Evolutionary conservation across 306 rosid species (phyloP).

Genomic region (Astragalus membranaceus): DNA sequence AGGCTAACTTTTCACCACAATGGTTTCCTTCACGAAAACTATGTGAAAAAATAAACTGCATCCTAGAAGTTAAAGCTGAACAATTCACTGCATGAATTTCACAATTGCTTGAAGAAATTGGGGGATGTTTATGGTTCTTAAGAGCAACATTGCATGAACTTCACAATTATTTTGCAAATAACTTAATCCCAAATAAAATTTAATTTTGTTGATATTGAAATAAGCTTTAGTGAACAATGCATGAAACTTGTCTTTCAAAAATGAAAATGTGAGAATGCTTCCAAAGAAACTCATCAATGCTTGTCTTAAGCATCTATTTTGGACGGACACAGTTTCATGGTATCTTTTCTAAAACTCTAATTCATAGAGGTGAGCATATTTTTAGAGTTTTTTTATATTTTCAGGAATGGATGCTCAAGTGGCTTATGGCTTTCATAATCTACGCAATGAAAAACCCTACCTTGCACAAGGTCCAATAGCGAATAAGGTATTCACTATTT

Average conservation of each 20-base stretch:
- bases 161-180: background rate
- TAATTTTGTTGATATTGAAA: background rate
- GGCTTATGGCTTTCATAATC: slow-evolving; percentile 92
- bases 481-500: slow-evolving; percentile 56
- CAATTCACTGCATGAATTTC: too few relatives aligned
- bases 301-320: background rate
- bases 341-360: background rate
- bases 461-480: slow-evolving; percentile 95
- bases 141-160: background rate
- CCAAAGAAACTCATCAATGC: background rate
- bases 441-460: slow-evolving; percentile 86
- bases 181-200: background rate
- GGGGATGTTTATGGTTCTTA: background rate
- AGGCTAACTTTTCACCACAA: too few relatives aligned
- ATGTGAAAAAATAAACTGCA: too few relatives aligned
- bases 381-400: slow-evolving; percentile 1
- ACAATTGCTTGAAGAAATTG: background rate
- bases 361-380: background rate
- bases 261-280: background rate
- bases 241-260: background rate
- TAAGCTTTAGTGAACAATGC: background rate
- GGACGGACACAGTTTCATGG: background rate
- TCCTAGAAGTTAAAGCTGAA: too few relatives aligned
- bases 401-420: slow-evolving; percentile 99
- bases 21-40: too few relatives aligned